A percentile compares a stretch with the other conserved stretches of the same genome.
Evolutionary conservation across 352 stramenopile species (phyloP).

Genomic region (Globisporangium spiculum): DNA sequence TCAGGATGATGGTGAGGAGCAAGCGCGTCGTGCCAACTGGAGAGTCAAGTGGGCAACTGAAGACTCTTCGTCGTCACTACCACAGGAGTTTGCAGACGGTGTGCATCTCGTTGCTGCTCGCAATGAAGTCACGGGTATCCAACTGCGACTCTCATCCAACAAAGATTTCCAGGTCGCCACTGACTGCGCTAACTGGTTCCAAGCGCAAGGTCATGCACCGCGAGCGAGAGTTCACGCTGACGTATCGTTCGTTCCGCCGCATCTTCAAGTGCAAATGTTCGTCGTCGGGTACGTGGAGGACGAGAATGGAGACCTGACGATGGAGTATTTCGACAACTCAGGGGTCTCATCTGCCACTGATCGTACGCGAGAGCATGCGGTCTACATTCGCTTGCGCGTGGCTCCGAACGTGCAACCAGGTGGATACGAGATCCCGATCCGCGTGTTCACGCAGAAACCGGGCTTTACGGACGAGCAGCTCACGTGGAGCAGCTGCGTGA

Average conservation of each 20-base stretch:
- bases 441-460: constrained; percentile 59
- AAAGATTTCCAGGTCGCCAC: constrained; percentile 47
- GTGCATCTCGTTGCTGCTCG: constrained; percentile 38
- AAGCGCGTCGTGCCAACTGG: constrained; percentile 5
- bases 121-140: constrained; percentile 57
- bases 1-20: constrained; percentile 12
- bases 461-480: constrained; percentile 69
- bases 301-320: constrained; percentile 47
- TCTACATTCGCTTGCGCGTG: constrained; percentile 61
- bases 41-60: constrained; percentile 35
- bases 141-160: constrained; percentile 60
- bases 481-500: constrained; percentile 56
- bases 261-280: constrained; percentile 48
- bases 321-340: constrained; percentile 54
- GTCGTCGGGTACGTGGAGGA: constrained; percentile 61
- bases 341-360: constrained; percentile 27
- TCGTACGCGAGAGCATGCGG: constrained; percentile 35
- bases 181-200: constrained; percentile 56
- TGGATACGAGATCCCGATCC: constrained; percentile 62
- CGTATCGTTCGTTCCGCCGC: constrained; percentile 47
- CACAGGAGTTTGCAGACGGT: constrained; percentile 33
- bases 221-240: constrained; percentile 56
- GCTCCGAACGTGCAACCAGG: constrained; percentile 30
- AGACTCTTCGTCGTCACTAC: constrained; percentile 9
- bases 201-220: constrained; percentile 50